A percentile compares a stretch with the other conserved stretches of the same genome.
Conservation (phyloP, 129 eudicot species). For the Centrapalus pauciflorus region DNA sequence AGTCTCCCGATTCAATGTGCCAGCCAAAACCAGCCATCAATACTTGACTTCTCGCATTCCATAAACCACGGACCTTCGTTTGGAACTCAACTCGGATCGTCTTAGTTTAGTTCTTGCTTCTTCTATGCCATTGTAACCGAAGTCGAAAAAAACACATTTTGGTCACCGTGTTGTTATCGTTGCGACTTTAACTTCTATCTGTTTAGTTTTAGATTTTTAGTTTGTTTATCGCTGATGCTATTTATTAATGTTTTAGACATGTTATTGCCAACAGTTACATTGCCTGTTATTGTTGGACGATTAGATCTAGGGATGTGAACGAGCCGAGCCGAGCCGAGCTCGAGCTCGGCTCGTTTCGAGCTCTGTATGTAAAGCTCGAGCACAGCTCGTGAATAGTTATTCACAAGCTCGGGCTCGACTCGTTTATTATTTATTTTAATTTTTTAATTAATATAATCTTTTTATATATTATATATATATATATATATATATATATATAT, state of each 20-base stretch:
- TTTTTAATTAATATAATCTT: no score
- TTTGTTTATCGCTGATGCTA: background rate
- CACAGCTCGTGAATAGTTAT: no score
- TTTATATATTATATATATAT: no score
- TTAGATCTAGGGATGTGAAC: no score
- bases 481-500: no score
- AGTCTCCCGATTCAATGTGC: constrained; percentile 26
- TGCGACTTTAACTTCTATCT: background rate
- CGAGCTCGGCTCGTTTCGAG: no score
- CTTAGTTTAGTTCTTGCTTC: constrained; percentile 21
- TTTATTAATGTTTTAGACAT: background rate
- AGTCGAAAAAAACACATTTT: background rate
- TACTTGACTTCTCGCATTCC: constrained; percentile 30
- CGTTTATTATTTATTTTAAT: no score
- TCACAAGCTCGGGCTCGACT: no score
- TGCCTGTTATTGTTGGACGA: background rate
- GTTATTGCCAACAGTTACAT: no score
- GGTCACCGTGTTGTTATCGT: background rate
- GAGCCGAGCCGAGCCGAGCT: no score
- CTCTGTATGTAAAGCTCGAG: no score
- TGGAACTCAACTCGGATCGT: constrained; percentile 39
- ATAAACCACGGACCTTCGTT: constrained; percentile 30
- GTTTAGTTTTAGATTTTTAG: background rate
- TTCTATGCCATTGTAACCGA: constrained; percentile 27
- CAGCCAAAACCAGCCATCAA: constrained; percentile 28